phyloP scores from a whole-genome alignment of 352 stramenopile genomes.

The Phytopythium chamaehyphon region DNA sequence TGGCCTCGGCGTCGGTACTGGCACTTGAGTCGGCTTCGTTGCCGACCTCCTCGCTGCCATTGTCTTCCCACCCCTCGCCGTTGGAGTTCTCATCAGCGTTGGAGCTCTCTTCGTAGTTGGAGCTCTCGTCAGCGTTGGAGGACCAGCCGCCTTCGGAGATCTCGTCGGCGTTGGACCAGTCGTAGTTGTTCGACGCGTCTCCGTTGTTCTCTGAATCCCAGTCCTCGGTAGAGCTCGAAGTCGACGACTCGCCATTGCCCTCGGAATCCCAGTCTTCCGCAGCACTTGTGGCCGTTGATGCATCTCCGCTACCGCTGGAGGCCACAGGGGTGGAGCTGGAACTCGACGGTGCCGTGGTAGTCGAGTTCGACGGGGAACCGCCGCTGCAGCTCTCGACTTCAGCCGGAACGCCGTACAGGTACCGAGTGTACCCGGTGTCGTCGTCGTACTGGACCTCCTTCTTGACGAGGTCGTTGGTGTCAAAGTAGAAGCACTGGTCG shows the following conservation, averaged over 20 bases:
- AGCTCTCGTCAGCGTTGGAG: neutral
- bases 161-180: neutral
- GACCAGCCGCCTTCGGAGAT: neutral
- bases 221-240: neutral
- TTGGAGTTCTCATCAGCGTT: neutral
- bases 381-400: slow-evolving; percentile 39
- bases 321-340: neutral
- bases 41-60: neutral
- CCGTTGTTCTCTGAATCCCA: neutral
- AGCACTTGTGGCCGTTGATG: neutral
- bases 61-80: neutral
- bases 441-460: slow-evolving; percentile 42
- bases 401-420: slow-evolving; percentile 43
- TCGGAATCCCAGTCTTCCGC: neutral
- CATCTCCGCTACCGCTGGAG: neutral
- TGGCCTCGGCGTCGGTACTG: neutral
- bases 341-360: slow-evolving; percentile 7
- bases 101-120: neutral
- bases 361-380: slow-evolving; percentile 1
- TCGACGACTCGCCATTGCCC: neutral
- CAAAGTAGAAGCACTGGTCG: slow-evolving; percentile 57
- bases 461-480: slow-evolving; percentile 42
- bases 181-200: neutral
- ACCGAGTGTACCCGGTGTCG: slow-evolving; percentile 30
- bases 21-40: neutral